Conservation (phyloP, 2,329 filamentous ascomycete species). For the Fusarium sp. region DNA sequence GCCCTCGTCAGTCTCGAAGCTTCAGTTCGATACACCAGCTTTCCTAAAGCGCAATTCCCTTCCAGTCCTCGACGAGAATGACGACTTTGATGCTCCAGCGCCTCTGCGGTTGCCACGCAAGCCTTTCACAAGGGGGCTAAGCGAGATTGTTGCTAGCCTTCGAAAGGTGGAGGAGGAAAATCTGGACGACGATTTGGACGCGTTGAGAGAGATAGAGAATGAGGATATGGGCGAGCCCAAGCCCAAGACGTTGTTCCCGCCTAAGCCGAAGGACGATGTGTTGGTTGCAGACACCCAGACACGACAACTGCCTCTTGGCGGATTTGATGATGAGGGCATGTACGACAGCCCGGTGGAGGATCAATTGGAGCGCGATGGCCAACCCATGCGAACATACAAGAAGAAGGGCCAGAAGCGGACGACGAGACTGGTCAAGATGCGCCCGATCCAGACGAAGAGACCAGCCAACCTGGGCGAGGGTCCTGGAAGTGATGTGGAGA, state of each 20-base stretch:
- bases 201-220: conserved; percentile 73
- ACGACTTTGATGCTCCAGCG: conserved; percentile 56
- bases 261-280: conserved; percentile 47
- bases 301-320: conserved; percentile 59
- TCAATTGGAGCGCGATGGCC: conserved; percentile 60
- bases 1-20: conserved; percentile 61
- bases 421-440: conserved; percentile 72
- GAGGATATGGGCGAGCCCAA: conserved; percentile 46
- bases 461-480: conserved; percentile 48
- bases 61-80: conserved; percentile 64
- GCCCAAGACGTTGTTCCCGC: conserved; percentile 35
- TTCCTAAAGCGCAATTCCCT: conserved; percentile 66
- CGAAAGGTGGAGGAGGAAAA: conserved; percentile 73
- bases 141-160: conserved; percentile 74
- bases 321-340: conserved; percentile 68
- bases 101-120: conserved; percentile 64
- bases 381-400: conserved; percentile 72
- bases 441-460: conserved; percentile 59
- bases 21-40: conserved; percentile 72
- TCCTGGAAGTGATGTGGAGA: conserved; percentile 47
- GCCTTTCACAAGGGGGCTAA: conserved; percentile 72
- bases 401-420: conserved; percentile 86
- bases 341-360: conserved; percentile 65
- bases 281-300: conserved; percentile 56
- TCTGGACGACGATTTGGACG: conserved; percentile 76